phyloP scores from a whole-genome alignment of 306 rosid genomes.

The barrel medic (Medicago truncatula) region DNA sequence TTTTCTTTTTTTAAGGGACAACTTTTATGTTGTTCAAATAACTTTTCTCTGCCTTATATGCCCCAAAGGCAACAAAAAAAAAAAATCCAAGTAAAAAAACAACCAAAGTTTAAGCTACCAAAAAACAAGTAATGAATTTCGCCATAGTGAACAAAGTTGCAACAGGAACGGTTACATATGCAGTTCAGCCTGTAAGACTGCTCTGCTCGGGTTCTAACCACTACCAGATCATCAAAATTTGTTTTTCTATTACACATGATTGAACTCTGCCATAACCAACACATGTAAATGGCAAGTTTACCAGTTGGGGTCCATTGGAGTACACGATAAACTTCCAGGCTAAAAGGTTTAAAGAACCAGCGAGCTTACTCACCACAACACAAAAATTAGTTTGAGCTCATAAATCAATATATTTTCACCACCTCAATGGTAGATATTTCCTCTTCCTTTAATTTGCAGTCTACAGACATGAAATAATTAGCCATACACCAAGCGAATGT shows the following conservation, averaged over 20 bases:
- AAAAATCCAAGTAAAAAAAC: conserved; percentile 1
- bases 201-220: background rate
- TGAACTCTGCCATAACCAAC: background rate
- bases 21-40: too few species aligned
- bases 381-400: conserved; percentile 1
- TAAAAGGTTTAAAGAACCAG: conserved; percentile 33
- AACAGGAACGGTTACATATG: background rate
- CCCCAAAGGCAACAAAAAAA: background rate
- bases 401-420: conserved; percentile 11
- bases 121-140: background rate
- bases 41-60: background rate
- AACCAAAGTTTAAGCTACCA: conserved; percentile 8
- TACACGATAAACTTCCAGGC: conserved; percentile 7
- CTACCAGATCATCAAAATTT: background rate
- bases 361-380: conserved; percentile 49
- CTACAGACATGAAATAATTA: conserved; percentile 8
- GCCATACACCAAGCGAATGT: background rate
- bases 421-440: conserved; percentile 3
- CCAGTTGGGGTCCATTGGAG: background rate
- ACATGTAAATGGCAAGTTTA: background rate
- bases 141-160: conserved; percentile 1
- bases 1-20: too few species aligned
- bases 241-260: conserved; percentile 9
- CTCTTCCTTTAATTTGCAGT: conserved; percentile 12
- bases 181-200: background rate